These are phyloP conservation scores for Nicotiana otophora DNA, from an alignment of 257 asterid genomes.

Conservation along the genomic window DNA sequence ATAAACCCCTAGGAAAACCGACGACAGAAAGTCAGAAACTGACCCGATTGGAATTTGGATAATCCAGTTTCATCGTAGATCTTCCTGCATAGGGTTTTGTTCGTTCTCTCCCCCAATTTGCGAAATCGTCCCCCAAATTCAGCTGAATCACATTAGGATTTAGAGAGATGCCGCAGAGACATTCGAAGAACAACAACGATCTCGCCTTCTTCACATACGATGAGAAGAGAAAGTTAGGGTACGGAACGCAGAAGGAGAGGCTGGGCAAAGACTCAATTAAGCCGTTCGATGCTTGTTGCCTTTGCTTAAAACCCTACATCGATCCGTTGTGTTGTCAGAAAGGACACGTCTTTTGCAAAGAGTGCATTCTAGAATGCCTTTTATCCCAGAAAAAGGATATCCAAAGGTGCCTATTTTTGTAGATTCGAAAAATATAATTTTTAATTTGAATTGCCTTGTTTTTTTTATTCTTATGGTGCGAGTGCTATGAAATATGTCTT, in stretches of 20 bases:
- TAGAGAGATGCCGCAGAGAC: conserved; percentile 83
- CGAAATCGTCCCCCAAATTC: background rate
- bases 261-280: conserved; percentile 85
- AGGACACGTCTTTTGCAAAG: conserved; percentile 91
- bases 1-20: background rate
- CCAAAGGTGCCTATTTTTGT: conserved; percentile 42
- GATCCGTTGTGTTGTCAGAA: conserved; percentile 82
- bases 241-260: conserved; percentile 94
- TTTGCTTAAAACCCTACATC: conserved; percentile 85
- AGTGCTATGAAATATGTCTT: background rate
- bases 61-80: background rate
- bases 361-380: conserved; percentile 85
- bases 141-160: background rate
- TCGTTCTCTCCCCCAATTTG: background rate
- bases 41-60: background rate
- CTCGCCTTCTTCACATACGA: conserved; percentile 92
- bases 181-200: conserved; percentile 97
- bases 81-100: background rate
- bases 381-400: conserved; percentile 88
- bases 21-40: background rate
- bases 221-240: conserved; percentile 95
- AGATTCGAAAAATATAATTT: background rate
- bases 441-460: background rate
- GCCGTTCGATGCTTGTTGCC: conserved; percentile 85
- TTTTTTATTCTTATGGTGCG: background rate